Evolutionary conservation across 805 yeast genomes (phyloP), one percentile per base, ranked within the genome.

Genomic region (Wickerhamomyces bisporus): DNA sequence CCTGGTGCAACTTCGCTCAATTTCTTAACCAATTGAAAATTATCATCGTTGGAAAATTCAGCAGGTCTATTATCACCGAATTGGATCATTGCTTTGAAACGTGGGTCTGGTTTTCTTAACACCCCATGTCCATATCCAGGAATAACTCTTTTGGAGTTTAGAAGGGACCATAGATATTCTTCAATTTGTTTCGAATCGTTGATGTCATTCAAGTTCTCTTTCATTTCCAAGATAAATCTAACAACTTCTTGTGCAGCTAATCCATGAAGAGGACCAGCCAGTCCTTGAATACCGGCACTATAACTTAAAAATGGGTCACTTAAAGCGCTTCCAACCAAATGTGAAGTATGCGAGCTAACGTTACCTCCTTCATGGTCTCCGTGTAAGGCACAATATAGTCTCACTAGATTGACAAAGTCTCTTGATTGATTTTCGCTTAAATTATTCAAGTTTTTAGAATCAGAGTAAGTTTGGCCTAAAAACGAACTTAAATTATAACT

Each of bases 51-150:
- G 38, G 76, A 70, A 66, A 81, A 77, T 60, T 77, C 71, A 52
- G 71, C 57, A 7, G 68, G 62, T 36, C 73, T 65, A 33, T 61
- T 56, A 53, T 71, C 65, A 37, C 81, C 88, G 61, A 81, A 82
- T 53, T 75, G 75, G 55, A 81, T 69, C 70, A 79, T 80, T 41
- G 89, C 91, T 40, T 74, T 70, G 66, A 78, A 84, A 53, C 93
- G 73, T 43, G 93, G 93, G 62, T 84, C 93, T 35, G 91, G 79
- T 71, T 76, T 78, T 65, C 94, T 73, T 61, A 84, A 71, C 36
- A 84, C 93, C 39, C 93, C 93, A 62, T 84, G 94, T 34, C 94
- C 94, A 67, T 85, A 85, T 44, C 94, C 94, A 45, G 94, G 94
- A 46, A 84, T 79, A 43, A 84, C 93, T 55, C 88, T 74, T 44